Conservation (phyloP, 768 basidiomycete species). For the Lactarius hengduanensis region DNA sequence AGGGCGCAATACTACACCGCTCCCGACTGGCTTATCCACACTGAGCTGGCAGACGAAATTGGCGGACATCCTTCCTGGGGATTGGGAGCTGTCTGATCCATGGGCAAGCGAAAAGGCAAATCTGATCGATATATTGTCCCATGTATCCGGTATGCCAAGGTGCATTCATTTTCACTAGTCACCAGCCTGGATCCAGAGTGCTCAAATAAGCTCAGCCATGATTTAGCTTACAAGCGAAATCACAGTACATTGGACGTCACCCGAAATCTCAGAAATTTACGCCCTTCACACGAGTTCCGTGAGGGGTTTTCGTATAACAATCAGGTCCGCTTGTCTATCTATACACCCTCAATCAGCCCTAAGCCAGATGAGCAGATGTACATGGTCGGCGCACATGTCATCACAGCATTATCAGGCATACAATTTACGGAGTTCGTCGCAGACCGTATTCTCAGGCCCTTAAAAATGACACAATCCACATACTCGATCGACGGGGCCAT, state of each 20-base stretch:
- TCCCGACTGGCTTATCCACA: too few species aligned
- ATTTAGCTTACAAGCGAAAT: too few species aligned
- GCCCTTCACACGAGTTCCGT: too few species aligned
- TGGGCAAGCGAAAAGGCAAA: conserved; percentile 41
- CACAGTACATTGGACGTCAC: conserved; percentile 13
- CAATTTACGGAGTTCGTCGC: conserved; percentile 42
- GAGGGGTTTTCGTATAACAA: too few species aligned
- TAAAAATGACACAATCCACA: conserved; percentile 44
- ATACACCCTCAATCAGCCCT: too few species aligned
- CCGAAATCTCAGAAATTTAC: conserved; percentile 12
- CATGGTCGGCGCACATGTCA: too few species aligned
- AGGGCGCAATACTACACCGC: conserved; percentile 33
- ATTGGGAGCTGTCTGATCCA: conserved; percentile 43
- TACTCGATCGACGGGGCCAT: conserved; percentile 39
- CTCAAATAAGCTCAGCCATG: too few species aligned
- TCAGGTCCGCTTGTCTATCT: too few species aligned
- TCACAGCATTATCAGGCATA: conserved; percentile 14
- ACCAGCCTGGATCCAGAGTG: too few species aligned
- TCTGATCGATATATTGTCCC: conserved; percentile 41
- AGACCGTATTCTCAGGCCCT: conserved; percentile 42
- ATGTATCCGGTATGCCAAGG: conserved; percentile 43
- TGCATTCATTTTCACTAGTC: conserved; percentile 18
- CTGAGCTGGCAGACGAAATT: too few species aligned
- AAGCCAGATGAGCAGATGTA: conserved; percentile 10
- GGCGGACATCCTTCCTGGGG: conserved; percentile 1